Evolutionary conservation across 345 rosid genomes (phyloP).

Genomic region (Arabis hirsuta): DNA sequence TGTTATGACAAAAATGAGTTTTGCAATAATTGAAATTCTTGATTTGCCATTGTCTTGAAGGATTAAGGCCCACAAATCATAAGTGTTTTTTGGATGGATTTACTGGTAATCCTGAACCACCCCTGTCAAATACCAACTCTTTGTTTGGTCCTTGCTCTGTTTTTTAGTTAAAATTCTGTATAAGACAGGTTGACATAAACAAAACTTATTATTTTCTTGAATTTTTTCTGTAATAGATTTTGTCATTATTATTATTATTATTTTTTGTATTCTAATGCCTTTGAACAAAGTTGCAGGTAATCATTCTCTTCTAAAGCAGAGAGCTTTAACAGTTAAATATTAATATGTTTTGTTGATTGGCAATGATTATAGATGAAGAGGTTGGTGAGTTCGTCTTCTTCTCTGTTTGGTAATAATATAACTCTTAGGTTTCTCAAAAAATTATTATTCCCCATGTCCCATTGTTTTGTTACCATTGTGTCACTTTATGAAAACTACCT

Average conservation of each 20-base stretch:
- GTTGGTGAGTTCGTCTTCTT: conserved; percentile 35
- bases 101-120: conserved; percentile 37
- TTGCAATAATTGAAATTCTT: conserved; percentile 34
- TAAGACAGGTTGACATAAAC: conserved; percentile 15
- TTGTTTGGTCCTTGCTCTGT: conserved; percentile 43
- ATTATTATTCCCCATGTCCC: conserved; percentile 7
- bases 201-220: conserved; percentile 1
- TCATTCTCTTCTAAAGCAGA: conserved; percentile 24
- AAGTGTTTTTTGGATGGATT: conserved; percentile 35
- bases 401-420: conserved; percentile 13
- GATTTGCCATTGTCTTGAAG: conserved; percentile 21
- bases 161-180: conserved; percentile 38
- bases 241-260: not conserved
- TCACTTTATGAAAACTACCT: conserved; percentile 7
- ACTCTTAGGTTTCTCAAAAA: conserved; percentile 9
- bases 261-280: conserved; percentile 15
- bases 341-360: conserved; percentile 30
- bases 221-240: conserved; percentile 9
- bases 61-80: conserved; percentile 41
- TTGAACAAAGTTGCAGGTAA: conserved; percentile 16
- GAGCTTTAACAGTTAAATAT: conserved; percentile 13
- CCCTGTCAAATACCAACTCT: conserved; percentile 42
- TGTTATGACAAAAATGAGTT: conserved; percentile 9
- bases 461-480: not conserved
- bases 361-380: conserved; percentile 39